phyloP scores from a whole-genome alignment of 306 rosid species.

The Rosa rugosa region DNA sequence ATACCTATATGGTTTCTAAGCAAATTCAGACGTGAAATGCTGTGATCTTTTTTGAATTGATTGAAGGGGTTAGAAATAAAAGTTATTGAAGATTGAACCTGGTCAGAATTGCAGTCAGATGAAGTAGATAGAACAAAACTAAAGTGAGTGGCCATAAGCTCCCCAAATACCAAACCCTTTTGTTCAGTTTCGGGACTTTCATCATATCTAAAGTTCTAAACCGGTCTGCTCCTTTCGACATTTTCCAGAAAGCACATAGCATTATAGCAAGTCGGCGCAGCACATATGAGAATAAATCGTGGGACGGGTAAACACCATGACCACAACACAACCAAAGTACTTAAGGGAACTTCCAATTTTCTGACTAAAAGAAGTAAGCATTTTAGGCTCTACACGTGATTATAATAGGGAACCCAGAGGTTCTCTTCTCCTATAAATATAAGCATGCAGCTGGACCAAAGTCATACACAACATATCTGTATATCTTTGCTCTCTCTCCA shows the following conservation, averaged over 20 bases:
- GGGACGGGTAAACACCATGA: no score
- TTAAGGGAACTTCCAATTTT: no score
- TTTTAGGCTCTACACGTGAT: no score
- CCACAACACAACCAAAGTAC: no score
- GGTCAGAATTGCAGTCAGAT: slow-evolving; percentile 15
- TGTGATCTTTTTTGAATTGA: not conserved
- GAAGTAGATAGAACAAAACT: not conserved
- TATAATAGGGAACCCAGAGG: no score
- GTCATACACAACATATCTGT: no score
- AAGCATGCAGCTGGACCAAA: no score
- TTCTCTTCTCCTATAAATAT: no score
- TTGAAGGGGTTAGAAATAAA: not conserved
- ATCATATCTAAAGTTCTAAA: not conserved
- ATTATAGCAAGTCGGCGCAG: no score
- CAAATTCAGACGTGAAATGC: not conserved
- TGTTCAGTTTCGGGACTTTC: not conserved
- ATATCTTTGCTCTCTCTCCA: no score
- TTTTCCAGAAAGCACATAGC: not conserved
- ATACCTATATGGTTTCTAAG: not conserved
- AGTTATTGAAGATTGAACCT: slow-evolving; percentile 18
- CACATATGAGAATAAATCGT: no score
- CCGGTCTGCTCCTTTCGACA: not conserved
- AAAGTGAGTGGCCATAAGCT: not conserved
- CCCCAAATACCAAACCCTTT: not conserved
- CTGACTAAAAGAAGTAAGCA: no score